phyloP scores from a whole-genome alignment of 306 rosid genomes.

The Pachyrhizus erosus region DNA sequence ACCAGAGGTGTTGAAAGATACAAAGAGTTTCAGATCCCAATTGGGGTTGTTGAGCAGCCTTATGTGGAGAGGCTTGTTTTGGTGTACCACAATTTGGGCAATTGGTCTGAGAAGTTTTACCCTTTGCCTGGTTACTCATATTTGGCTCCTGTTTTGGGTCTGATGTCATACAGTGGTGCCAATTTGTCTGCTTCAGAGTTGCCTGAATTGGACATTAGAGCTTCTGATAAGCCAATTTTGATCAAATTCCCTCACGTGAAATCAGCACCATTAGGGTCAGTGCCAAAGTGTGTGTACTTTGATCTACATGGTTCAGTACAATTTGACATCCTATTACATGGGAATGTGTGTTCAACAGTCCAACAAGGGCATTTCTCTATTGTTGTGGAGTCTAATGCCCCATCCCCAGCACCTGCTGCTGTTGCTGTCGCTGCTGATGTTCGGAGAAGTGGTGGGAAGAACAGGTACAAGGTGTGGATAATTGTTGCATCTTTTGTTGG shows the following conservation, averaged over 20 bases:
- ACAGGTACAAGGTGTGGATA: conserved; percentile 50
- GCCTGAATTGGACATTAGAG: conserved; percentile 64
- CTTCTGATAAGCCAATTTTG: conserved; percentile 61
- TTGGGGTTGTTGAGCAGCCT: conserved; percentile 68
- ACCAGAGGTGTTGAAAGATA: conserved; percentile 58
- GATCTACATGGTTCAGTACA: conserved; percentile 68
- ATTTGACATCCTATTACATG: conserved; percentile 54
- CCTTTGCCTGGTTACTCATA: conserved; percentile 69
- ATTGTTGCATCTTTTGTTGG: conserved; percentile 49
- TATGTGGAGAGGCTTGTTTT: conserved; percentile 67
- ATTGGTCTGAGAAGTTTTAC: conserved; percentile 62
- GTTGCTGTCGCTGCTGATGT: conserved; percentile 31
- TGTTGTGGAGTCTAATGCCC: conserved; percentile 58
- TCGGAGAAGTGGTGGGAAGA: neutral
- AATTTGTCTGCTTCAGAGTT: conserved; percentile 52
- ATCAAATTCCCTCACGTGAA: conserved; percentile 51
- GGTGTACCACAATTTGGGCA: conserved; percentile 69
- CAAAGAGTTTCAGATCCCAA: conserved; percentile 76
- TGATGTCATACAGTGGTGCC: conserved; percentile 59
- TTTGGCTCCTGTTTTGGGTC: conserved; percentile 68
- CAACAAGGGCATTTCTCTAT: conserved; percentile 70
- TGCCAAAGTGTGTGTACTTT: conserved; percentile 60
- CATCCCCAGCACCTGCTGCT: conserved; percentile 55
- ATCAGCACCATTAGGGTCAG: conserved; percentile 36
- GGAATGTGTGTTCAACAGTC: conserved; percentile 53